phyloP scores from a whole-genome alignment of 805 yeast species.

The Zygosaccharomyces pseudorouxii region DNA sequence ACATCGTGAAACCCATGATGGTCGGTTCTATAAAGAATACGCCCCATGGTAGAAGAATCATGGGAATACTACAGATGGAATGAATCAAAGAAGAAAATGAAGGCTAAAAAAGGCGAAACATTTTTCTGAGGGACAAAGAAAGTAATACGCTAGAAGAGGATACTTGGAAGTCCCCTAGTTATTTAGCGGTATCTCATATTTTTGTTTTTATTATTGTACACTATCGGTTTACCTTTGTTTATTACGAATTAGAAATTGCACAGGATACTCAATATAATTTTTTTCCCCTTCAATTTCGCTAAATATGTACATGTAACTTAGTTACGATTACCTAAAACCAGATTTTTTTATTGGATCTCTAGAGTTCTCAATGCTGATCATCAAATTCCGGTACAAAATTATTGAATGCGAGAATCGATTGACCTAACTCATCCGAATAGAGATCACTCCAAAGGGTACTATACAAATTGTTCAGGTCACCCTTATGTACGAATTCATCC shows the following conservation, averaged over 20 bases:
- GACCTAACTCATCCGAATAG: constrained; percentile 8
- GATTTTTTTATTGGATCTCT: not conserved
- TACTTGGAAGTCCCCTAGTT: too few species aligned
- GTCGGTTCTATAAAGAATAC: constrained; percentile 72
- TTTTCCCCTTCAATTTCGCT: not conserved
- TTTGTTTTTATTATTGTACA: not conserved
- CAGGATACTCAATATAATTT: not conserved
- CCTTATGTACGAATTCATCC: constrained; percentile 31
- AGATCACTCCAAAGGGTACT: constrained; percentile 32
- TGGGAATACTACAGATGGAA: constrained; percentile 51
- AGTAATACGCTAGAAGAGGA: not conserved
- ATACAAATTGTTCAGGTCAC: constrained; percentile 28
- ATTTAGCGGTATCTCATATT: not conserved
- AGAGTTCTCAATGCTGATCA: not conserved
- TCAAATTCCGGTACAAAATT: not conserved
- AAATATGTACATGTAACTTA: not conserved
- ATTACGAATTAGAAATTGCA: not conserved
- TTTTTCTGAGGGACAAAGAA: not conserved
- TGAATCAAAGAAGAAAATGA: constrained; percentile 1
- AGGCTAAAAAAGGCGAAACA: not conserved
- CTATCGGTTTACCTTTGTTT: not conserved
- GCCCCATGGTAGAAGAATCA: constrained; percentile 93
- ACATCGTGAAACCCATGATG: constrained; percentile 64
- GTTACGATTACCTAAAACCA: not conserved
- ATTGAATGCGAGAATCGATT: constrained; percentile 5